A percentile compares a stretch with the other conserved stretches of the same genome.
Conservation (phyloP, 2,329 filamentous ascomycete species). For the Phialophora tarda region DNA sequence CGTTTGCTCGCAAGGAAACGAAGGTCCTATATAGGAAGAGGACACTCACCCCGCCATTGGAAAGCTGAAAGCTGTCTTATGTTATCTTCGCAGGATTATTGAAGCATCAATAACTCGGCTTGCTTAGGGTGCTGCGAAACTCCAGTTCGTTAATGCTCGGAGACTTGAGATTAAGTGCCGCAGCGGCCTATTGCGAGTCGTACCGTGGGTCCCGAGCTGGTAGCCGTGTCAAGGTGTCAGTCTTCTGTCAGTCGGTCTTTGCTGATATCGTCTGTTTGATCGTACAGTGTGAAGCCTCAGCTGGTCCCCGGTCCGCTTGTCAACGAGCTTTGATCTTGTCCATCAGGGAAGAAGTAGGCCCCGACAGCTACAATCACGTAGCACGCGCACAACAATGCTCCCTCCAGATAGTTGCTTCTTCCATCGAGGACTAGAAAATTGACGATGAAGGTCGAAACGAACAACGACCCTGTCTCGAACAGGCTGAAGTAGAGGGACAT, state of each 20-base stretch:
- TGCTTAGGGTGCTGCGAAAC: background rate
- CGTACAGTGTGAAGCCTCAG: background rate
- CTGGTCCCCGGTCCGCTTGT: conserved; percentile 27
- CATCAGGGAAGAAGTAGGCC: conserved; percentile 39
- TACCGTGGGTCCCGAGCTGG: background rate
- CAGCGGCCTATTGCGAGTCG: background rate
- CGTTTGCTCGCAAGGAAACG: background rate
- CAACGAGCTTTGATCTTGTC: conserved; percentile 36
- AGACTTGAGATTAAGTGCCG: background rate
- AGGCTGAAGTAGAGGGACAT: conserved; percentile 84
- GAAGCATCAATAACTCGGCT: background rate
- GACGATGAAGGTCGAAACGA: conserved; percentile 59
- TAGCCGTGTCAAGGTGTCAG: background rate
- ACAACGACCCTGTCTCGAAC: conserved; percentile 76
- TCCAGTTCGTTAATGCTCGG: background rate
- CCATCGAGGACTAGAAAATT: conserved; percentile 69
- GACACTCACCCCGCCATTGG: background rate
- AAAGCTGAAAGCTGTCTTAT: background rate
- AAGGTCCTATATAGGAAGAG: background rate
- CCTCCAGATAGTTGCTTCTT: conserved; percentile 66
- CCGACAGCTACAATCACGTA: conserved; percentile 68
- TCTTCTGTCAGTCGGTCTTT: background rate
- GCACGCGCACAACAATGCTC: conserved; percentile 63
- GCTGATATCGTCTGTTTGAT: background rate
- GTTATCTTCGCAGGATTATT: background rate